A percentile compares a stretch with the other conserved stretches of the same genome.
Evolutionary conservation across 176 grass and related monocot species (phyloP).

Genomic region (Canna indica): DNA sequence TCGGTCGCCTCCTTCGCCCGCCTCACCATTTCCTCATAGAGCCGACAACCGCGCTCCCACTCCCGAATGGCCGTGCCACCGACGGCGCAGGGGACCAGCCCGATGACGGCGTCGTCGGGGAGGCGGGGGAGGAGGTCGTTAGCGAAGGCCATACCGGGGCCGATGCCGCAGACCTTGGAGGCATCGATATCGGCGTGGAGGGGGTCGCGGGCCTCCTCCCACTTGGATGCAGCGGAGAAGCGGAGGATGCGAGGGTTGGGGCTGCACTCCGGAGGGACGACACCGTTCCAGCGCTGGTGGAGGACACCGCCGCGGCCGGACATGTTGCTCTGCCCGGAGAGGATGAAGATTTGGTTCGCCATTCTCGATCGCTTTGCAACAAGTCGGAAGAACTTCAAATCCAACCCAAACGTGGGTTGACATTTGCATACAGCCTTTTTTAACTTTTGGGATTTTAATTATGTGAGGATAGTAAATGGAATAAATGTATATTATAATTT

Average conservation of each 20-base stretch:
- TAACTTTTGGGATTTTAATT: no score
- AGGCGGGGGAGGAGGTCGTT: slow-evolving; percentile 36
- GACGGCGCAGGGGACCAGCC: slow-evolving; percentile 67
- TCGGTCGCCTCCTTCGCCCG: slow-evolving; percentile 36
- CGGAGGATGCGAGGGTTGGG: slow-evolving; percentile 42
- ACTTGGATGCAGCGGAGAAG: slow-evolving; percentile 38
- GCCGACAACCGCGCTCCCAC: slow-evolving; percentile 52
- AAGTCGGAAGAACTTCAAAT: no score
- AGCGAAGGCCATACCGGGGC: slow-evolving; percentile 76
- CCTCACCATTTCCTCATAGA: slow-evolving; percentile 66
- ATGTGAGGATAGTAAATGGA: no score
- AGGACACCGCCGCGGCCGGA: slow-evolving; percentile 68
- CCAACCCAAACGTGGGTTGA: no score
- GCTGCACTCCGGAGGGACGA: slow-evolving; percentile 49
- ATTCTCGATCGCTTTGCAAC: background rate
- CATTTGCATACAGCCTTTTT: no score
- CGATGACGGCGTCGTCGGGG: slow-evolving; percentile 18
- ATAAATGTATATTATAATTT: no score
- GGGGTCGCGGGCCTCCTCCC: slow-evolving; percentile 58
- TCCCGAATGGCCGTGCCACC: slow-evolving; percentile 70
- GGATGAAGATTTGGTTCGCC: slow-evolving; percentile 47
- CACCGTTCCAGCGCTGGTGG: slow-evolving; percentile 43
- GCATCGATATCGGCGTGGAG: slow-evolving; percentile 76
- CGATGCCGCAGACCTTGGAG: slow-evolving; percentile 55
- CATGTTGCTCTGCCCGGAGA: slow-evolving; percentile 96